Conservation (phyloP, 306 rosid genomes). For the Crotalaria pallida region DNA sequence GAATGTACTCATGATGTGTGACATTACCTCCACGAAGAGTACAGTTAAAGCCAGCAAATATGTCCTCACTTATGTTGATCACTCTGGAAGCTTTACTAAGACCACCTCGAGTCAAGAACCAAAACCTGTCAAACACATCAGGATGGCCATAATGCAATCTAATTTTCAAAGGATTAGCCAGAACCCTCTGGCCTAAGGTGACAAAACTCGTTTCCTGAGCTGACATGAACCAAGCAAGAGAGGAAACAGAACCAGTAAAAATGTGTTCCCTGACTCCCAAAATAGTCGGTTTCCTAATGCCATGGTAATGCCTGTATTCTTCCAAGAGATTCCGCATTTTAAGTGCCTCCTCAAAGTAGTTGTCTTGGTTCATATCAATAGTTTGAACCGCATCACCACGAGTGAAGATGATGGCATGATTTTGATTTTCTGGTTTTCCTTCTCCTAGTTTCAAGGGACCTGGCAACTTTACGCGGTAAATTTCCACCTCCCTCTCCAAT, state of each 20-base stretch:
- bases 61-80: slow-evolving; percentile 89
- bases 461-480: slow-evolving; percentile 78
- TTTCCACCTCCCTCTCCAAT: slow-evolving; percentile 73
- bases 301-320: slow-evolving; percentile 54
- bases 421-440: slow-evolving; percentile 96
- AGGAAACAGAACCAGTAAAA: slow-evolving; percentile 89
- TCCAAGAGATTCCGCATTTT: slow-evolving; percentile 78
- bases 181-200: slow-evolving; percentile 83
- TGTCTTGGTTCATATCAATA: slow-evolving; percentile 94
- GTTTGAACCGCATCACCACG: slow-evolving; percentile 95
- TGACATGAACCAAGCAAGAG: slow-evolving; percentile 96
- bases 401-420: slow-evolving; percentile 84
- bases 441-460: slow-evolving; percentile 88
- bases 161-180: slow-evolving; percentile 80
- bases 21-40: slow-evolving; percentile 82
- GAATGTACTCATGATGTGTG: slow-evolving; percentile 91
- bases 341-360: slow-evolving; percentile 91
- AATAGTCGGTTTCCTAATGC: slow-evolving; percentile 71
- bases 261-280: slow-evolving; percentile 89
- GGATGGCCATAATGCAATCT: slow-evolving; percentile 98
- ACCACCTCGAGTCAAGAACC: slow-evolving; percentile 87
- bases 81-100: slow-evolving; percentile 89
- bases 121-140: slow-evolving; percentile 88
- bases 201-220: slow-evolving; percentile 93
- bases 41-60: slow-evolving; percentile 85